phyloP scores from a whole-genome alignment of 2,329 filamentous ascomycete genomes.

The Microascus cirrosus region DNA sequence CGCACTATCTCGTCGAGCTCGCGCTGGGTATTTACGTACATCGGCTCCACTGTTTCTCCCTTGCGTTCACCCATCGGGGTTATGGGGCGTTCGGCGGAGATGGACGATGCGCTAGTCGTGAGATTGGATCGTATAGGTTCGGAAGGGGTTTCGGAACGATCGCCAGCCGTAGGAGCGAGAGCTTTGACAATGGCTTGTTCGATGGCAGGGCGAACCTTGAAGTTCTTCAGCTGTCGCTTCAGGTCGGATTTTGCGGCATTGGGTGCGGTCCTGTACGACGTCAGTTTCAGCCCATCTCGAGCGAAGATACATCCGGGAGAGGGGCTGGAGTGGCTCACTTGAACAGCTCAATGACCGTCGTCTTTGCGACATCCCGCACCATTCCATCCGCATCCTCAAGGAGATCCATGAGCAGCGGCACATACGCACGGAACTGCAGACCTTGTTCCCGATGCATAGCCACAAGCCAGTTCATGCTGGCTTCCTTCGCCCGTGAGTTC shows the following conservation, averaged over 20 bases:
- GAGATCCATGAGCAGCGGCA: slow-evolving; percentile 71
- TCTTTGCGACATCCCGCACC: slow-evolving; percentile 76
- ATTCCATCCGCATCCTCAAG: slow-evolving; percentile 83
- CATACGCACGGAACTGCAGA: slow-evolving; percentile 73
- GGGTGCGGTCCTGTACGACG: slow-evolving; percentile 52
- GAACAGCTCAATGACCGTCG: slow-evolving; percentile 78
- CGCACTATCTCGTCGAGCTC: slow-evolving; percentile 83
- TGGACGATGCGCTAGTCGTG: slow-evolving; percentile 39
- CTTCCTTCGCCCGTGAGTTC: slow-evolving; percentile 76
- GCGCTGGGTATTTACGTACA: slow-evolving; percentile 71
- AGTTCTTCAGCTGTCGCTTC: slow-evolving; percentile 72
- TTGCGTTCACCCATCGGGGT: slow-evolving; percentile 56
- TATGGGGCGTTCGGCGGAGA: slow-evolving; percentile 35
- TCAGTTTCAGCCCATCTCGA: slow-evolving; percentile 5
- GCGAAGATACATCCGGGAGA: background rate
- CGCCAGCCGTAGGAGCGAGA: slow-evolving; percentile 42
- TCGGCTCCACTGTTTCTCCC: slow-evolving; percentile 61
- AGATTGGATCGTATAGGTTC: slow-evolving; percentile 32
- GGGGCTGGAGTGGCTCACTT: slow-evolving; percentile 33
- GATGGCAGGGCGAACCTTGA: slow-evolving; percentile 79
- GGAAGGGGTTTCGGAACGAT: slow-evolving; percentile 27
- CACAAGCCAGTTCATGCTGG: slow-evolving; percentile 68
- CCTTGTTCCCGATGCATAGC: slow-evolving; percentile 54
- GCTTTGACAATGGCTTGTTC: slow-evolving; percentile 69
- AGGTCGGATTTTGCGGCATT: slow-evolving; percentile 79